Base-by-base conservation (phyloP, 2,329 filamentous ascomycete species). In the Colletotrichum sp. region DNA sequence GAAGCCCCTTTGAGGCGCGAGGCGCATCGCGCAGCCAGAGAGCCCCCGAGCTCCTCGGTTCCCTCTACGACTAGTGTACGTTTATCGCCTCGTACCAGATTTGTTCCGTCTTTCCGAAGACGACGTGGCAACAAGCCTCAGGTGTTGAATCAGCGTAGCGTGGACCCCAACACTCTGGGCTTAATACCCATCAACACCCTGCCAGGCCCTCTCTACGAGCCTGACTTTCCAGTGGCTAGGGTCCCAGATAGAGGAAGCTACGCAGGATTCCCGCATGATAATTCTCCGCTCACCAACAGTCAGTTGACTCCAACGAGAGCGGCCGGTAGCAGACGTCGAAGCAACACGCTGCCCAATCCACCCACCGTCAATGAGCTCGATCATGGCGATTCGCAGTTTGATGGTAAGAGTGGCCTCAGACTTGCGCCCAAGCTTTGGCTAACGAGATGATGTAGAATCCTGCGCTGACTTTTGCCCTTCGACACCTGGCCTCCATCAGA, bases 131-230 rank as follows among this genome's bases (percentile, higher is more conserved):
- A 60, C 32, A 72, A 72, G 64, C 70, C 70, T 10, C 67, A 68
- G 26, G 70, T 72, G 32, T 36, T 72, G 24, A 72, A 72, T 49
- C 70, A 72, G 28, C 70, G 64, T 69, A 18, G 70, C 13, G 65
- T 69, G 64, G 64, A 72, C 52, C 70, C 34, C 34, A 59, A 34
- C 63, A 60, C 24, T 8, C 21, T 72, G 52, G 49, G 70, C n/a
- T 32, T 72, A 34, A 49, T 72, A 32, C 63, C 70, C 15, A 72
- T 72, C 44, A 72, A 49, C 30, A 69, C 32, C 34, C 59, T 72
- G 18, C 49, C 70, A 44, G 70, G 70, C 16, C 70, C 70, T 32
- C n/a, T 72, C 16, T 24, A 72, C 12, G 52, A 69, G 16, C 49
- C 64, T n/a, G n/a, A 69, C n/a, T 44, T 24, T 9, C 70, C 63